Evolutionary conservation across 1,284 basidiomycete genomes (phyloP).

Genomic region (Prillingera fragicola): DNA sequence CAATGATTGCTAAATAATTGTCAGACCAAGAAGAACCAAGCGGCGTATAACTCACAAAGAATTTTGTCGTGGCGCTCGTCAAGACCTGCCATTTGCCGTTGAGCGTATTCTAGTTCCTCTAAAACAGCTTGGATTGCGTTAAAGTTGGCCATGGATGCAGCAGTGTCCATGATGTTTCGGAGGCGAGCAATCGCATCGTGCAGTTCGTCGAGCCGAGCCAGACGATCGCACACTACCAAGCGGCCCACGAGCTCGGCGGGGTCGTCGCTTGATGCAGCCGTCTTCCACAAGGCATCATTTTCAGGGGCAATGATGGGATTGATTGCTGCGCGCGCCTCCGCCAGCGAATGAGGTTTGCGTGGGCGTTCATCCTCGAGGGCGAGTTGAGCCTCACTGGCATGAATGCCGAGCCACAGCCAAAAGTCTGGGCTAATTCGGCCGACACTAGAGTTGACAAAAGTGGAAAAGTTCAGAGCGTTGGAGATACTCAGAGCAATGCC

Average conservation of each 20-base stretch:
- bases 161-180: slow-evolving; percentile 23
- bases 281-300: slow-evolving; percentile 20
- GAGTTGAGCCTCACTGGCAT: slow-evolving; percentile 12
- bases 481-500: slow-evolving; percentile 16
- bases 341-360: slow-evolving; percentile 5
- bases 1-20: slow-evolving; percentile 13
- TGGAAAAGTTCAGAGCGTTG: slow-evolving; percentile 18
- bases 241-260: slow-evolving; percentile 28
- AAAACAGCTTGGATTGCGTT: slow-evolving; percentile 25
- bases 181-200: slow-evolving; percentile 26
- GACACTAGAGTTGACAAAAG: slow-evolving; percentile 16
- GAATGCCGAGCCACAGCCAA: slow-evolving; percentile 30
- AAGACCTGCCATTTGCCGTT: slow-evolving; percentile 19
- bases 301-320: slow-evolving; percentile 20
- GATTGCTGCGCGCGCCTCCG: slow-evolving; percentile 17
- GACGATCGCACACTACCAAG: slow-evolving; percentile 32
- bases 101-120: slow-evolving; percentile 29
- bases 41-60: slow-evolving; percentile 21
- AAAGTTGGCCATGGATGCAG: slow-evolving; percentile 20
- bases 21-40: neutral
- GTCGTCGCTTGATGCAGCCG: slow-evolving; percentile 19
- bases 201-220: slow-evolving; percentile 31
- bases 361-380: slow-evolving; percentile 18
- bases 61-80: slow-evolving; percentile 34
- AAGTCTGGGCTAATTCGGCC: slow-evolving; percentile 24